Conservation (phyloP, 179 eudicot species). For the Sideroxylon spinosum region DNA sequence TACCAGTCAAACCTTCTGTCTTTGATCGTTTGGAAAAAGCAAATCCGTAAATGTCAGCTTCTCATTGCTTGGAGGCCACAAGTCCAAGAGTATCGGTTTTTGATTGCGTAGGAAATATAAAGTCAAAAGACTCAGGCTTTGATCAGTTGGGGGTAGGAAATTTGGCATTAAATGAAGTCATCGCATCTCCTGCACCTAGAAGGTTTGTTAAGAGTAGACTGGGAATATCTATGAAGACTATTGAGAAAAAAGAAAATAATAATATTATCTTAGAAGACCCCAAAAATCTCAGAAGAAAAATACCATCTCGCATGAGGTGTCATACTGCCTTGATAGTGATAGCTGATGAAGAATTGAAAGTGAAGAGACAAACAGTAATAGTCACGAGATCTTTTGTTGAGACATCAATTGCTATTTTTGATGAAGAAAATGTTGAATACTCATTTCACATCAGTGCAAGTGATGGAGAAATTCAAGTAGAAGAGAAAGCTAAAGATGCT, state of each 20-base stretch:
- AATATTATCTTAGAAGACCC: neutral
- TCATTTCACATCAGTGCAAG: neutral
- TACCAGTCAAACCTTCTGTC: neutral
- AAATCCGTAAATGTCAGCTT: too few species aligned
- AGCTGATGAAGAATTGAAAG: neutral
- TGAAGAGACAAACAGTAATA: neutral
- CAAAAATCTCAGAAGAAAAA: neutral
- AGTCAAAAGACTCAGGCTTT: neutral
- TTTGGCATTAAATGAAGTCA: too few species aligned
- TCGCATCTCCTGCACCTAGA: neutral
- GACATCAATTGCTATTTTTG: too few species aligned
- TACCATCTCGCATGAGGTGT: neutral
- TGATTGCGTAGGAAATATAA: too few species aligned
- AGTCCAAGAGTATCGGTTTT: too few species aligned
- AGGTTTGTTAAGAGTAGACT: neutral
- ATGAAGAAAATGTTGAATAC: neutral
- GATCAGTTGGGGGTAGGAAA: neutral
- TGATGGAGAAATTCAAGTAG: neutral
- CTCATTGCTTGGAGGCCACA: too few species aligned
- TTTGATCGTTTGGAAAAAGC: neutral
- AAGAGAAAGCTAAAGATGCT: too few species aligned
- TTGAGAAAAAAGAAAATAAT: neutral
- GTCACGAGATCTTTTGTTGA: neutral
- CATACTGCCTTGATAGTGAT: neutral
- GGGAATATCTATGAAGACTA: neutral